Evolutionary conservation across 78 protist genomes (phyloP).

Genomic region (Dictyostelium capitatum): DNA sequence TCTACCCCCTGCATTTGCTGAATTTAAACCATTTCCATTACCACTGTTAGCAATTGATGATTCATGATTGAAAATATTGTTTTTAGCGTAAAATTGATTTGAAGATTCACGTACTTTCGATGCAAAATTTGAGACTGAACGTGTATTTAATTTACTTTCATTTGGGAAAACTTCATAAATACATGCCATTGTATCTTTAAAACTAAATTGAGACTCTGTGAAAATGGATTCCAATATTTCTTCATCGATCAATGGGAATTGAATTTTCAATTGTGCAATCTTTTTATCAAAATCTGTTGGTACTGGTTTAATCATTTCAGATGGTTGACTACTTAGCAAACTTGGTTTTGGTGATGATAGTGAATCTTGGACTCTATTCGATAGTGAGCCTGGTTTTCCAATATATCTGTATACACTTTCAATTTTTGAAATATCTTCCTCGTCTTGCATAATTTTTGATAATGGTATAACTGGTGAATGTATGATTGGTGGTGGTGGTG

Average conservation of each 20-base stretch:
- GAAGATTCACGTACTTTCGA: not conserved
- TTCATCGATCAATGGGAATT: conserved; percentile 35
- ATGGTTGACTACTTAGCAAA: not conserved
- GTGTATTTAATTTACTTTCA: not conserved
- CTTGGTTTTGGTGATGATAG: not conserved
- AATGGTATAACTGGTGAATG: not conserved
- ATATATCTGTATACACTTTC: not conserved
- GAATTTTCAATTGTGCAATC: not conserved
- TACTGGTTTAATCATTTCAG: not conserved
- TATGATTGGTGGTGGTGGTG: not conserved
- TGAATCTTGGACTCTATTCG: not conserved
- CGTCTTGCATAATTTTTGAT: not conserved
- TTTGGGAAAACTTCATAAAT: conserved; percentile 27
- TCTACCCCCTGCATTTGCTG: not conserved
- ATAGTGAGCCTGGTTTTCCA: not conserved
- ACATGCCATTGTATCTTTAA: not conserved
- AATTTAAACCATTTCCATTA: not conserved
- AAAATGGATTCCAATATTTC: conserved; percentile 22
- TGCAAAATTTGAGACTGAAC: conserved; percentile 11
- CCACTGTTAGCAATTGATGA: not conserved
- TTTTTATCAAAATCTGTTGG: conserved; percentile 15
- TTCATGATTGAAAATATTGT: not conserved
- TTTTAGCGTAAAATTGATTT: not conserved
- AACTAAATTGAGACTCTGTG: not conserved
- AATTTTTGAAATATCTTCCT: not conserved